phyloP scores from a whole-genome alignment of 2,329 filamentous ascomycete genomes.

The Calonectria leucothoes region DNA sequence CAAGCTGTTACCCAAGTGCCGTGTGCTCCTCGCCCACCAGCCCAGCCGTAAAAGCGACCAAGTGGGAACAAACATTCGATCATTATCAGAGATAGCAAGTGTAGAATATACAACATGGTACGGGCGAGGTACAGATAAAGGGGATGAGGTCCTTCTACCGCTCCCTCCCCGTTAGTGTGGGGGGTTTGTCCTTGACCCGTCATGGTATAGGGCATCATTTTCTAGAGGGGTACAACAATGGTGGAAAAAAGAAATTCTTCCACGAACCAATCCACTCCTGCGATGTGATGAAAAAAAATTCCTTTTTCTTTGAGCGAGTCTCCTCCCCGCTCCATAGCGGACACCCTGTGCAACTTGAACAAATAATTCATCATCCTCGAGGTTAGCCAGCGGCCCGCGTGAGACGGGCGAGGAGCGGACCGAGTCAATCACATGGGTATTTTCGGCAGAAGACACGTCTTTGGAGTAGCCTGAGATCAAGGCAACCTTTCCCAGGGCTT shows the following conservation, averaged over 20 bases:
- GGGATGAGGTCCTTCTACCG: neutral
- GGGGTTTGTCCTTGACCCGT: neutral
- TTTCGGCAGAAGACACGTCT: neutral
- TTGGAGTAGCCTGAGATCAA: neutral
- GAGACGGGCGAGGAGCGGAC: constrained; percentile 5
- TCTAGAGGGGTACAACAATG: neutral
- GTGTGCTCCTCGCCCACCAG: neutral
- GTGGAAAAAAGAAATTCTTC: neutral
- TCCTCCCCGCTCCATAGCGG: neutral
- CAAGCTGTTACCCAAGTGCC: neutral
- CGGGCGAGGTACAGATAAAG: neutral
- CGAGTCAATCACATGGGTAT: constrained; percentile 6
- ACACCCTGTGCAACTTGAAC: neutral
- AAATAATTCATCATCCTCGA: neutral
- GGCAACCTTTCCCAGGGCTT: neutral
- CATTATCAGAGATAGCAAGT: neutral
- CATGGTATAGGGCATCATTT: neutral
- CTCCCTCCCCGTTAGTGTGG: neutral
- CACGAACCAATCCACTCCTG: neutral
- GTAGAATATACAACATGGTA: neutral
- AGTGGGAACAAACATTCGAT: neutral
- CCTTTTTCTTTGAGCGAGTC: neutral
- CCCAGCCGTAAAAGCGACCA: neutral
- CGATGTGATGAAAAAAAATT: neutral
- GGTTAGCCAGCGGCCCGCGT: neutral